These are phyloP conservation scores for Neodidymelliopsis sp. DNA, from an alignment of 2,329 filamentous ascomycete genomes.

Conservation along the genomic window DNA sequence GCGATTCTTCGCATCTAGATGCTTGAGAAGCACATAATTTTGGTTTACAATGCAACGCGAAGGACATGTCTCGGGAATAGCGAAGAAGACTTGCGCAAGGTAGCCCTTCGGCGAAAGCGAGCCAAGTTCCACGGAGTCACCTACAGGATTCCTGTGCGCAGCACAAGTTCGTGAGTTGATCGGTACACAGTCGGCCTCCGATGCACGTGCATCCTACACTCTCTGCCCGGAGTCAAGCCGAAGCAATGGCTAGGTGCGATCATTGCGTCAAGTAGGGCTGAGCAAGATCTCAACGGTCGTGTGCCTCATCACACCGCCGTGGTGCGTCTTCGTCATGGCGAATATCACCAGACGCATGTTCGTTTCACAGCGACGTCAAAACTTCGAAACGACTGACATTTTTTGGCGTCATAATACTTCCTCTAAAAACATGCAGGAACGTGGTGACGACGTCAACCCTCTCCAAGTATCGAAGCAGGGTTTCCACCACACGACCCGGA, in stretches of 20 bases:
- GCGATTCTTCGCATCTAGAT: slow-evolving; percentile 4
- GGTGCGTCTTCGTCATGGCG: neutral
- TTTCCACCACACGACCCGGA: neutral
- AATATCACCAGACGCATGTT: neutral
- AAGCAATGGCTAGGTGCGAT: neutral
- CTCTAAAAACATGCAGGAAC: neutral
- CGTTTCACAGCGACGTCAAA: neutral
- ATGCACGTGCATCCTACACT: neutral
- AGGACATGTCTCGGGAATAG: neutral
- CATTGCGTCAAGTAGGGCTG: slow-evolving; percentile 18
- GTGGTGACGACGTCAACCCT: slow-evolving; percentile 6
- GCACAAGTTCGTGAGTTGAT: neutral
- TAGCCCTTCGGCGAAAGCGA: neutral
- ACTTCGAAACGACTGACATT: neutral
- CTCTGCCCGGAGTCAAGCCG: neutral
- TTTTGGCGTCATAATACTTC: neutral
- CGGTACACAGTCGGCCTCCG: neutral
- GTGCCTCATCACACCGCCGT: slow-evolving; percentile 5
- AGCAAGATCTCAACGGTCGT: slow-evolving; percentile 15
- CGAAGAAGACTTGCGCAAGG: neutral
- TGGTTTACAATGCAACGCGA: neutral
- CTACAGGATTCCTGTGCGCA: no score
- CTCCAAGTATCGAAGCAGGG: slow-evolving; percentile 1
- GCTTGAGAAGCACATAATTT: neutral
- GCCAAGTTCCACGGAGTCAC: neutral